Base-by-base conservation (phyloP, 83 land plant genomes). In the Picea mariana region DNA sequence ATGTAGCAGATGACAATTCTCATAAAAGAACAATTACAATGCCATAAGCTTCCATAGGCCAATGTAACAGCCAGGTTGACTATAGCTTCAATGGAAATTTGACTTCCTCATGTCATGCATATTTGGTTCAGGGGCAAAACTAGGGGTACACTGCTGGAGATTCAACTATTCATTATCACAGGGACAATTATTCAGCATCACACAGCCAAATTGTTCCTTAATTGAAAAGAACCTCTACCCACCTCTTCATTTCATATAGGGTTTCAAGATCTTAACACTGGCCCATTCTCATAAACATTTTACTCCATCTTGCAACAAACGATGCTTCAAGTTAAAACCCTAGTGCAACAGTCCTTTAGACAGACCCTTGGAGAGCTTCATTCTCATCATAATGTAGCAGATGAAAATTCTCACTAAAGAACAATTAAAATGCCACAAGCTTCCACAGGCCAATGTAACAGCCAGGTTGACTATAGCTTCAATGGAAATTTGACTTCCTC, bases 201-300 rank as follows among this genome's bases (percentile, higher is more conserved):
- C 58, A 11, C 58, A 52, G 58, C 58, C 58, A 52, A 52, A 52
- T 52, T 52, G 13, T 52, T 11, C 13, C 13, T 52, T 12, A 11
- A 52, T 52, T 52, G 58, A 52, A 11, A 52, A 52, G 13, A 52
- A 52, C 58, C 15, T 52, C 58, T 52, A 52, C 13, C 12, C 13
- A 52, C 58, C 11, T 52, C 58, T 52, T 52, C 13, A 52, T 31
- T 31, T 31, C 31, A 31, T 0, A 31, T 31, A 31, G 31, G 31
- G 15, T 42, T 77, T 77, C 20, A 58, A 77, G 62, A 61, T 59
- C 79, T 52, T 77, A 59, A 77, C 6, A 58, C 17, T 59, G 42
- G 79, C 9, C 23, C 18, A 26, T 77, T 3, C 9, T 5, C n/a
- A 44, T 73, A 34, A 21, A 44, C 18, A 73, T 42, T 20, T 42